Evolutionary conservation across 1,284 basidiomycete genomes (phyloP), one percentile per base, ranked within the genome.

Genomic region (Stygiomarasmius scandens): DNA sequence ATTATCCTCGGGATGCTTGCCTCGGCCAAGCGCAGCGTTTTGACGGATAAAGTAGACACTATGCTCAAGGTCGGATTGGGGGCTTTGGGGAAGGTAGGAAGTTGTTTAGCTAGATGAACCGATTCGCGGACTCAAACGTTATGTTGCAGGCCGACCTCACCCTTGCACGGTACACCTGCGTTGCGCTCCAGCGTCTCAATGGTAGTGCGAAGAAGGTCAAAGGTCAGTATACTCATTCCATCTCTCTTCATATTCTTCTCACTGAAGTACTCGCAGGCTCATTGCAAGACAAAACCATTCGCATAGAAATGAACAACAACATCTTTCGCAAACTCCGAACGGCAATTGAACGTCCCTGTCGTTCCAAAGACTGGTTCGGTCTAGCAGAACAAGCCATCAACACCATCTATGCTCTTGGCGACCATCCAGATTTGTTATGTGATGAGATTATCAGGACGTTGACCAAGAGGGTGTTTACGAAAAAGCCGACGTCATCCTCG

Each of bases 181-280:
- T 98, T 48, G 95, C 96, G 0, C 76, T 99, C 32, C 93, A 96
- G 65, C 85, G 96, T 0, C 79, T 99, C 16, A 93, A 93, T 49
- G 97, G 97, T 1, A 97, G 93, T 65, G 92, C 87, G 29, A 99
- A 98, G 79, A 99, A 98, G 72, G 87, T 99, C 64, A 99, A 99
- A 78, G 96, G 93, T 88, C 56, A 54, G 72, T 12, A 11, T 19
- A 60, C 12, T 9, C 3, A 49, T 20, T 27, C 51, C 27, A 9
- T 58, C 34, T 46, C 38, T 27, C 19, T 11, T 41, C 19, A 38
- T 29, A 43, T 52, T 43, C 20, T 27, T 2, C 36, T 36, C 11
- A 23, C 25, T 8, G 3, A n/a, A 49, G n/a, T 22, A 14, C n/a
- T 27, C 12, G 12, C 52, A 91, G 93, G 94, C 1, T 96, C 95